Evolutionary conservation across 306 rosid genomes (phyloP), one percentile per base, ranked within the genome.

Genomic region (Pyrus communis): DNA sequence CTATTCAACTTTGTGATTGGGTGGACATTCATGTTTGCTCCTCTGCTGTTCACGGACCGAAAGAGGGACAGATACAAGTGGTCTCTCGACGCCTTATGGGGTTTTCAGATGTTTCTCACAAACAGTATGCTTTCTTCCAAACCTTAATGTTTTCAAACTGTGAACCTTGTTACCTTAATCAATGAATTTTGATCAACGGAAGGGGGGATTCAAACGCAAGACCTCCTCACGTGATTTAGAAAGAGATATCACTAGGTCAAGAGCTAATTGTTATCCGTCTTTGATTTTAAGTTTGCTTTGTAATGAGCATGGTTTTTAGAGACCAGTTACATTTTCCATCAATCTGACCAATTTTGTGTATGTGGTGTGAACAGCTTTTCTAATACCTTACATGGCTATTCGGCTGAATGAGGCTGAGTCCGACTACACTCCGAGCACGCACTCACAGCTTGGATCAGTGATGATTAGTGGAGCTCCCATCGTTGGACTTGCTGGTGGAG

Each of bases 341-440:
- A 67, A 42, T 7, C 64, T 59, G 43, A 69, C 25, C 35, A 27
- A 51, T 23, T 1, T 63, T 17, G 31, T 79, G 27, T 64, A 21
- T 74, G 45, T 83, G 71, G 23, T 83, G 74, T 68, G 71, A 70
- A 74, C 90, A 92, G 97, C 96, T 72, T 90, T 94, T 85, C 81
- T 94, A 78, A 92, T 94, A 84, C 96, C 97, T 33, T 94, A 94
- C 83, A 92, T 94, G 98, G 97, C 98, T 76, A 90, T 92, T 81
- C 93, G 98, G 69, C 76, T 92, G 79, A 92, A 89, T 57, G 84
- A 82, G 80, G 87, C 86, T 25, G 88, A 79, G n/a, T 58, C 80
- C 11, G 85, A 69, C 33, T 27, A 43, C 33, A 65, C 77, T 70
- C 90, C 79, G 23, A 86, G 76, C 54, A 67, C 89, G 77, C 89